Conservation (phyloP, 495 filamentous ascomycete genomes). For the Neurospora cerealis region DNA sequence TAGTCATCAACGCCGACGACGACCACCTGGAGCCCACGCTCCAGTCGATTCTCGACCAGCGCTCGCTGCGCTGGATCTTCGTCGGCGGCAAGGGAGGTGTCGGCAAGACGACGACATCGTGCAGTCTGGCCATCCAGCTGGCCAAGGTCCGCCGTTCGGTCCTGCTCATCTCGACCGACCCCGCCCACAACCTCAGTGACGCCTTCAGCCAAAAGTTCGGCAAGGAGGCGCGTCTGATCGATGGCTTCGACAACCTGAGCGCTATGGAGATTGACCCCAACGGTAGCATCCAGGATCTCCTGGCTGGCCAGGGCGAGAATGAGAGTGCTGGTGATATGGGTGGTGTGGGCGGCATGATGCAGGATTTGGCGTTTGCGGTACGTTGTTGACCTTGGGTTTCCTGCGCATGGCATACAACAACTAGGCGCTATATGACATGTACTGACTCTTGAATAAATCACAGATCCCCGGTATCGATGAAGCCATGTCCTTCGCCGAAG, state of each 20-base stretch:
- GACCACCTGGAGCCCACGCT: slow-evolving; percentile 82
- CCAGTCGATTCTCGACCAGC: slow-evolving; percentile 88
- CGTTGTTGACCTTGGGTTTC: slow-evolving; percentile 11
- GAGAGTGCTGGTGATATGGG: slow-evolving; percentile 48
- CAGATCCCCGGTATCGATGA: slow-evolving; percentile 98
- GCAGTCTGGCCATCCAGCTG: slow-evolving; percentile 96
- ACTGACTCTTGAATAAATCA: background rate
- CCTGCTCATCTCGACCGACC: slow-evolving; percentile 95
- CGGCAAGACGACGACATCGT: slow-evolving; percentile 98
- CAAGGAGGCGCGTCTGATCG: slow-evolving; percentile 88
- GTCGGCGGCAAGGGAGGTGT: slow-evolving; percentile 98
- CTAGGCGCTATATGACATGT: background rate
- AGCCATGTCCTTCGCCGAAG: slow-evolving; percentile 98
- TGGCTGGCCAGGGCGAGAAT: slow-evolving; percentile 72
- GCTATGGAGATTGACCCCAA: slow-evolving; percentile 99
- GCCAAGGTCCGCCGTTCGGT: slow-evolving; percentile 92
- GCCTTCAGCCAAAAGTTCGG: slow-evolving; percentile 98
- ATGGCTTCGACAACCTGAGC: slow-evolving; percentile 88
- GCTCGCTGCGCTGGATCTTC: slow-evolving; percentile 95
- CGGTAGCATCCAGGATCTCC: slow-evolving; percentile 90
- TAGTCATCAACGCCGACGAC: slow-evolving; percentile 56
- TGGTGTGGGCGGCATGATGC: slow-evolving; percentile 60
- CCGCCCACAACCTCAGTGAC: slow-evolving; percentile 96
- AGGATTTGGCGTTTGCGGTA: slow-evolving; percentile 55
- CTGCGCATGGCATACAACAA: background rate